Conservation (phyloP, 805 yeast genomes). For the Pichia ethanolica region DNA sequence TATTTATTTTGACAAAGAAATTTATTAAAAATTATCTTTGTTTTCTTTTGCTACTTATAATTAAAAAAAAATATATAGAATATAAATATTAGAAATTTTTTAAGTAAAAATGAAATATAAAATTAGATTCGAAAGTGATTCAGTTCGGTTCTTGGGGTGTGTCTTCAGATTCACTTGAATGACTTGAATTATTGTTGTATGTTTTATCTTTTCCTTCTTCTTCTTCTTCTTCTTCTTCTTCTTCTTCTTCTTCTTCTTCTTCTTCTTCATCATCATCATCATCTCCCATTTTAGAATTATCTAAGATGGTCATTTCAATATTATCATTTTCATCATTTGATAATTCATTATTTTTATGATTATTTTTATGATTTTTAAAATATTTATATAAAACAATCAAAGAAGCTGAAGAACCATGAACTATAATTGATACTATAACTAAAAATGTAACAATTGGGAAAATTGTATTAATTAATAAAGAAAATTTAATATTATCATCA, state of each 20-base stretch:
- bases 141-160: no score
- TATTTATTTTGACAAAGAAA: not conserved
- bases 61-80: no score
- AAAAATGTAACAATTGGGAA: slow-evolving; percentile 48
- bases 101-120: no score
- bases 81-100: no score
- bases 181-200: no score
- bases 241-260: not conserved
- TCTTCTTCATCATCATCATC: not conserved
- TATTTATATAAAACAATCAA: slow-evolving; percentile 50
- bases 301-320: no score
- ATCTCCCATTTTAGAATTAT: not conserved
- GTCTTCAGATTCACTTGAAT: no score
- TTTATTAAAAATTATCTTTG: slow-evolving; percentile 1
- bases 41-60: no score
- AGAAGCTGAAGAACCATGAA: slow-evolving; percentile 52
- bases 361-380: not conserved
- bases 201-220: not conserved
- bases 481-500: slow-evolving; percentile 18
- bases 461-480: slow-evolving; percentile 24
- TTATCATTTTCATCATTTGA: not conserved
- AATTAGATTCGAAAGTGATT: no score
- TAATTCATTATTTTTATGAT: not conserved
- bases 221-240: not conserved
- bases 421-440: slow-evolving; percentile 43